Evolutionary conservation across 116 monocot species (phyloP).

Genomic region (Iris pallida): DNA sequence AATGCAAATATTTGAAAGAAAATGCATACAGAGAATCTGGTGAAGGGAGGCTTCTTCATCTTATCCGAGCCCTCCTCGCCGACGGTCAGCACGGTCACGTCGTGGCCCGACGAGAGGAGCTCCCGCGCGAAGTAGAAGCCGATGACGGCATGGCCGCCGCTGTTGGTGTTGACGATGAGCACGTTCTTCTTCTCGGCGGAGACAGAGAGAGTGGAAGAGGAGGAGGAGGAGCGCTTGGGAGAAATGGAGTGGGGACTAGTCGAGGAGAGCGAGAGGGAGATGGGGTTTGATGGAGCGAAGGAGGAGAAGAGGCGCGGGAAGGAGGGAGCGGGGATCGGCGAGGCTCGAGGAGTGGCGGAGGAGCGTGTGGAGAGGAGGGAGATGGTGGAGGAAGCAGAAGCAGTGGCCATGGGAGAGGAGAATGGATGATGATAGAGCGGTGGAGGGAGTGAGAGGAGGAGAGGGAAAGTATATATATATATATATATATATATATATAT

Average conservation of each 20-base stretch:
- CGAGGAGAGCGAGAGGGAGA: constrained; percentile 4
- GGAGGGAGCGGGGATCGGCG: constrained; percentile 1
- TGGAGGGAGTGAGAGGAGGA: neutral
- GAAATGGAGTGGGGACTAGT: neutral
- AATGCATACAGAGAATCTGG: constrained; percentile 59
- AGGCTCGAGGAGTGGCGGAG: neutral
- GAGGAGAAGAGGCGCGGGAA: neutral
- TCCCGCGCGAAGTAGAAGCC: constrained; percentile 81
- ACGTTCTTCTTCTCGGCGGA: constrained; percentile 36
- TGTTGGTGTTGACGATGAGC: constrained; percentile 79
- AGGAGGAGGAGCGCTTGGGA: constrained; percentile 4
- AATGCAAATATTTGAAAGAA: neutral
- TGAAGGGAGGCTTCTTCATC: constrained; percentile 97
- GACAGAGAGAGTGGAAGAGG: neutral
- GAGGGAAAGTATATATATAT: too few species aligned
- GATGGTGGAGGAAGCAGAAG: neutral
- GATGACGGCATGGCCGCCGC: constrained; percentile 92
- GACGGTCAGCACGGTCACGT: constrained; percentile 83
- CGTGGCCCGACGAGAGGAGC: constrained; percentile 65
- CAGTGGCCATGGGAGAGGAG: constrained; percentile 5
- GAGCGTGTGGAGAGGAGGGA: neutral
- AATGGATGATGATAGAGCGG: neutral
- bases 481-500: too few species aligned
- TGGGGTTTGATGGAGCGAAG: neutral
- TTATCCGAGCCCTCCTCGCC: constrained; percentile 84